Base-by-base conservation (phyloP, 1,284 basidiomycete genomes). In the Austroboletus niveus region DNA sequence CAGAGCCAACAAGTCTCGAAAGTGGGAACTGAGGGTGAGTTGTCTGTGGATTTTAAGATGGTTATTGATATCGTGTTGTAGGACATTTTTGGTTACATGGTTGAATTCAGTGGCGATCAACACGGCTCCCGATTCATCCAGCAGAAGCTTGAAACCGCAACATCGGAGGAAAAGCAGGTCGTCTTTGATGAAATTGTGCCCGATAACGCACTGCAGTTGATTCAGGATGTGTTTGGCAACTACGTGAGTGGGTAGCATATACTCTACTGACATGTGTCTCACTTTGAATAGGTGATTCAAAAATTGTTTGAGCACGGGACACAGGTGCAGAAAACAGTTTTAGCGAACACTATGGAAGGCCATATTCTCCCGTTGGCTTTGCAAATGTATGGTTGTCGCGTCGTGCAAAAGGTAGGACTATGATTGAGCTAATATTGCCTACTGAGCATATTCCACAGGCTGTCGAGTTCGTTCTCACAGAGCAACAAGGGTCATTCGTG, bases 351-450 rank as follows among this genome's bases (percentile, higher is more conserved):
- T 39, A 90, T 99, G 81, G 85, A 93, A 64, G 85, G 85, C 0
- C 85, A 91, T 61, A 79, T 96, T 32, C 73, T 94, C 5, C 72
- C 80, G 10, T 75, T 99, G 42, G 91, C 94, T 3, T 75, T 92
- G 52, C 92, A 98, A 65, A 94, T 97, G 81, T 99, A 99, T 70
- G 96, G 96, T 7, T 99, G 96, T 69, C 82, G 90, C n/a, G 89
- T 92, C 5, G 85, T 92, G 20, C 90, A 92, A 67, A 92, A 90
- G 84, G 90, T 89, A 49, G 8, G 41, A 45, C 9, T 12, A 17
- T 50, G 38, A 48, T 45, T 22, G 39, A 49, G 14, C 14, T 47
- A 39, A 43, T 49, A 47, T 34, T 2, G 30, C 44, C 31, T 39
- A 22, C 34, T 44, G 41, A 60, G 50, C 36, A 32, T 32, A 35